Evolutionary conservation across 768 basidiomycete species (phyloP).

Genomic region (Lentinula detonsa): DNA sequence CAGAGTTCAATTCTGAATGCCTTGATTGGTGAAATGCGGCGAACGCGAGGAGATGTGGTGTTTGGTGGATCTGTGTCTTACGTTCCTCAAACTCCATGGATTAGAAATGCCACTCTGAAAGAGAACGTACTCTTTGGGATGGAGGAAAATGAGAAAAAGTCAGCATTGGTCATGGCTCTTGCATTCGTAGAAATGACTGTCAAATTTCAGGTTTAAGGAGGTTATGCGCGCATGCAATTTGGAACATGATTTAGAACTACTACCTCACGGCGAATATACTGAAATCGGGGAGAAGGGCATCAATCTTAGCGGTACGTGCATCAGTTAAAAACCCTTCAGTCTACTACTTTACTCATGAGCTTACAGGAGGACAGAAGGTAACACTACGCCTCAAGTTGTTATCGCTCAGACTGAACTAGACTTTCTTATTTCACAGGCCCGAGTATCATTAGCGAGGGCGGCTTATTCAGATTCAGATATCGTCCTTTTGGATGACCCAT

Average conservation of each 20-base stretch:
- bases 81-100: conserved; percentile 61
- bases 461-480: conserved; percentile 71
- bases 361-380: conserved; percentile 13
- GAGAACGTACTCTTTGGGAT: conserved; percentile 75
- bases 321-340: neutral
- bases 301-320: conserved; percentile 47
- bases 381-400: neutral
- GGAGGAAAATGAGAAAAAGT: conserved; percentile 53
- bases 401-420: neutral
- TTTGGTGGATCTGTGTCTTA: conserved; percentile 55
- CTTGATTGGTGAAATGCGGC: conserved; percentile 41
- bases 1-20: conserved; percentile 29
- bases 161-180: neutral
- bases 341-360: neutral
- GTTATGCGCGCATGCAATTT: conserved; percentile 63
- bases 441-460: conserved; percentile 72
- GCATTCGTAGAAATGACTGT: neutral
- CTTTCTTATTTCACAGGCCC: conserved; percentile 35
- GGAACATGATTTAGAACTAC: conserved; percentile 62
- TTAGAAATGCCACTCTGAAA: conserved; percentile 60
- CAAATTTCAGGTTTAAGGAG: conserved; percentile 38
- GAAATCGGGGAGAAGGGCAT: conserved; percentile 79
- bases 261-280: conserved; percentile 64
- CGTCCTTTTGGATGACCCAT: conserved; percentile 79
- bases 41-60: conserved; percentile 36